Evolutionary conservation across 768 basidiomycete species (phyloP).

Genomic region (Botryobasidium botryosum): DNA sequence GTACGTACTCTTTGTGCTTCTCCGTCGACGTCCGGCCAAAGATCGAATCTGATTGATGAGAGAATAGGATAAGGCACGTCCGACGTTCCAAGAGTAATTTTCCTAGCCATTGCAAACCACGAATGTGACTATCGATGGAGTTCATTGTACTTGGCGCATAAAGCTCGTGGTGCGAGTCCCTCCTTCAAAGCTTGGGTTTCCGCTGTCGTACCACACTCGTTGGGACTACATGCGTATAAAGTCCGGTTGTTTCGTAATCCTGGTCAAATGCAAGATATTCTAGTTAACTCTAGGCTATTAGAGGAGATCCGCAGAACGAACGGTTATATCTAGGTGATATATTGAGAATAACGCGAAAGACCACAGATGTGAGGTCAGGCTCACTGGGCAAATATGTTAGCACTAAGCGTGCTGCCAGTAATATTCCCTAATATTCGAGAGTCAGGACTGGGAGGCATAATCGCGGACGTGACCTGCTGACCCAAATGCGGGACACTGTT

Average conservation of each 20-base stretch:
- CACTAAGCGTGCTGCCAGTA: conserved; percentile 90
- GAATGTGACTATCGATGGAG: conserved; percentile 86
- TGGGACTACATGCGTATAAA: conserved; percentile 92
- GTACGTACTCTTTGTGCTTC: conserved; percentile 72
- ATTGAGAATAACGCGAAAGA: background rate
- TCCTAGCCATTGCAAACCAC: conserved; percentile 99
- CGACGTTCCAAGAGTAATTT: background rate
- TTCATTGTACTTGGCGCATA: conserved; percentile 83
- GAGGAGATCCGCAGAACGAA: too few species aligned
- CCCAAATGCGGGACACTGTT: conserved; percentile 97
- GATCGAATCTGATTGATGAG: conserved; percentile 52
- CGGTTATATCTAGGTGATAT: conserved; percentile 3
- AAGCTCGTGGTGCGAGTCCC: conserved; percentile 52
- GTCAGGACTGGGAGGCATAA: background rate
- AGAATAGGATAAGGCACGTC: background rate
- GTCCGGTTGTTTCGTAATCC: conserved; percentile 74
- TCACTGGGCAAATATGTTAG: conserved; percentile 89
- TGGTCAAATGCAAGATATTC: conserved; percentile 9
- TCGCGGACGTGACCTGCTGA: conserved; percentile 19
- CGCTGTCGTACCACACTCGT: conserved; percentile 99
- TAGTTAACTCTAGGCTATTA: background rate
- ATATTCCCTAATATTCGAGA: conserved; percentile 52
- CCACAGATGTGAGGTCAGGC: conserved; percentile 16
- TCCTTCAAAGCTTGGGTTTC: conserved; percentile 94
- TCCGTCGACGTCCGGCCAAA: conserved; percentile 92